phyloP scores from a whole-genome alignment of 768 basidiomycete genomes.

The Naganishia vaughanmartiniae region DNA sequence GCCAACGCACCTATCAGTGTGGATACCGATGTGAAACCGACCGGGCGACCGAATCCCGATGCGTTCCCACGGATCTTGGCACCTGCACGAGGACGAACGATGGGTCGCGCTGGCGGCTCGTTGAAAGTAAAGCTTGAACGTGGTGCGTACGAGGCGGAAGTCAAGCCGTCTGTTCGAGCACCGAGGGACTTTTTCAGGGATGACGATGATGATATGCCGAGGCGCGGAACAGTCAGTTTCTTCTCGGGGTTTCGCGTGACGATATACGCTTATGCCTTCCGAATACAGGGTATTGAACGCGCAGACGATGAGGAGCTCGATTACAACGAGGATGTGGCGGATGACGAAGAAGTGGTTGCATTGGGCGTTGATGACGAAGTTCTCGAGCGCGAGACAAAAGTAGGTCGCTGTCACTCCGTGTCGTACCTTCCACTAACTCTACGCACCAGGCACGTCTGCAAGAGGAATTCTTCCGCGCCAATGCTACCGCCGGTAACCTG shows the following conservation, averaged over 20 bases:
- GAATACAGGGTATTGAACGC: slow-evolving; percentile 20
- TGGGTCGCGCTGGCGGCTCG: slow-evolving; percentile 8
- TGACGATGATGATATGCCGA: slow-evolving; percentile 9
- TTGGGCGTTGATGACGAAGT: slow-evolving; percentile 25
- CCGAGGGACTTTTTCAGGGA: slow-evolving; percentile 6
- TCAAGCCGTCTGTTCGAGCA: background rate
- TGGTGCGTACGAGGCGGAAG: slow-evolving; percentile 7
- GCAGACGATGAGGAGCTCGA: slow-evolving; percentile 27
- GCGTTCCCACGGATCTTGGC: slow-evolving; percentile 26
- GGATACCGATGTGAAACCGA: slow-evolving; percentile 3
- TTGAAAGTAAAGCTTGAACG: slow-evolving; percentile 10
- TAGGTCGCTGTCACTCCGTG: background rate
- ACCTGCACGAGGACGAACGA: slow-evolving; percentile 6
- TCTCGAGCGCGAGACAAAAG: slow-evolving; percentile 21
- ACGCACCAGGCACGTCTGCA: slow-evolving; percentile 4
- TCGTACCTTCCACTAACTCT: background rate
- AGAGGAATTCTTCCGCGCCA: slow-evolving; percentile 26
- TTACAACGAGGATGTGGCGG: slow-evolving; percentile 23
- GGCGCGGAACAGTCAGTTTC: slow-evolving; percentile 10
- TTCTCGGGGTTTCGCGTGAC: background rate
- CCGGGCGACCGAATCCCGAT: slow-evolving; percentile 13
- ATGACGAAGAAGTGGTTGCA: slow-evolving; percentile 26
- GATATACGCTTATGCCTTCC: background rate
- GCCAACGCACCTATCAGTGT: background rate
- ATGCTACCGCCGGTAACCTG: slow-evolving; percentile 26